Percentiles rank a stretch among this genome's conserved stretches.
Conservation (phyloP, 2,329 filamentous ascomycete species). For the Trichophyton equinum region DNA sequence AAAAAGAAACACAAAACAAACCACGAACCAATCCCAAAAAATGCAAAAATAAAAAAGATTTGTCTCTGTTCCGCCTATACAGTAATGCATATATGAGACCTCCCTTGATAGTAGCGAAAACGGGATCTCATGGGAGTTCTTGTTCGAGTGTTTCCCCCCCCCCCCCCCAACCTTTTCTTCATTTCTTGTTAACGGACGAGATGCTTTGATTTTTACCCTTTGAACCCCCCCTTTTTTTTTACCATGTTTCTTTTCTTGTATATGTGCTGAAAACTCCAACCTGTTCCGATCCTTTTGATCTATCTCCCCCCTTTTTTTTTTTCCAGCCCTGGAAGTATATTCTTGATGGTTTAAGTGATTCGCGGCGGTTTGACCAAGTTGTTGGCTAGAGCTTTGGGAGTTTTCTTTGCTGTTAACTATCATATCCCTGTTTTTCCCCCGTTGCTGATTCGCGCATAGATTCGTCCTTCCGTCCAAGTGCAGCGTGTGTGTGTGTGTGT, state of each 20-base stretch:
- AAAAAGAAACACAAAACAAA: not conserved
- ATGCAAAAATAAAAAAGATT: not conserved
- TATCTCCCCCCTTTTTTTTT: not conserved
- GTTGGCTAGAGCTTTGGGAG: not conserved
- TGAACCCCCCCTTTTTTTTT: not conserved
- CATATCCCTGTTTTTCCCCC: not conserved
- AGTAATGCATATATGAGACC: not conserved
- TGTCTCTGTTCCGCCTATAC: not conserved
- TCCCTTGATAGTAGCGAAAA: not conserved
- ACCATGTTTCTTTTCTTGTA: not conserved
- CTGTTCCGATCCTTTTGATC: not conserved
- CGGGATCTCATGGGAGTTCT: not conserved
- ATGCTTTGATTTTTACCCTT: not conserved
- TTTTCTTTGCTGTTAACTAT: not conserved
- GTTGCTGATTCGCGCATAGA: not conserved
- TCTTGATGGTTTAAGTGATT: not conserved
- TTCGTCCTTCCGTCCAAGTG: not conserved
- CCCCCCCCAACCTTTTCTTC: too few relatives aligned
- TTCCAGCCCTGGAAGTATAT: not conserved
- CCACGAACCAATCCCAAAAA: not conserved
- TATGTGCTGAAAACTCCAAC: not conserved
- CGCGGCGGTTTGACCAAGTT: not conserved
- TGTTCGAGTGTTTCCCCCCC: not conserved
- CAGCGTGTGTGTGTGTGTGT: not conserved
- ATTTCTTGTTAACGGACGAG: not conserved